These are phyloP conservation scores for Sporothrix brasiliensis DNA, from an alignment of 2,329 filamentous ascomycete genomes.

Conservation along the genomic window DNA sequence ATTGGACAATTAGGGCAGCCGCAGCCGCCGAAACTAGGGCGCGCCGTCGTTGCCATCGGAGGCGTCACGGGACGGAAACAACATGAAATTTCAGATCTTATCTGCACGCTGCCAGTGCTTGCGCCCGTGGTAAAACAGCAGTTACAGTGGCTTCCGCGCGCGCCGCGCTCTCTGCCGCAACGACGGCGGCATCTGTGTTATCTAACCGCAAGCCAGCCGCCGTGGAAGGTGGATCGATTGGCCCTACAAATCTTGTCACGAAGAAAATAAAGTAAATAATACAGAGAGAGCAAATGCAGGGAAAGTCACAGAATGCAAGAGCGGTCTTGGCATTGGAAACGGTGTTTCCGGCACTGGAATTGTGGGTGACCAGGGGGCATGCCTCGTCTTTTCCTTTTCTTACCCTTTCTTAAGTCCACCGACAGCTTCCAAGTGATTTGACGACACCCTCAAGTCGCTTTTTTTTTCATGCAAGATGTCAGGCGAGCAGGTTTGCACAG, in stretches of 20 bases:
- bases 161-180: background rate
- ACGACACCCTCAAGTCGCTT: background rate
- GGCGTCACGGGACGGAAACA: background rate
- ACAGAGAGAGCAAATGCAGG: background rate
- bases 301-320: background rate
- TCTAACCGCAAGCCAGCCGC: conserved; percentile 14
- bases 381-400: background rate
- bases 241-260: background rate
- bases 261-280: background rate
- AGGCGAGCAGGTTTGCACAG: conserved; percentile 8
- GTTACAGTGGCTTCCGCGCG: background rate
- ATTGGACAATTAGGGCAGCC: conserved; percentile 17
- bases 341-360: background rate
- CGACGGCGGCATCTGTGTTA: background rate
- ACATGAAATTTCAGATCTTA: too few relatives aligned
- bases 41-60: background rate
- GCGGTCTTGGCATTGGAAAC: background rate
- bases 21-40: background rate
- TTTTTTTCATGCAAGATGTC: conserved; percentile 13
- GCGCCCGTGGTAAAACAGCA: too few relatives aligned
- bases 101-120: too few relatives aligned
- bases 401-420: background rate
- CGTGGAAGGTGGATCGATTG: conserved; percentile 8
- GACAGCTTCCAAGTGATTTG: background rate
- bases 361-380: background rate